These are phyloP conservation scores for Pythium pyrilobum DNA, from an alignment of 352 stramenopile species.

Conservation along the genomic window DNA sequence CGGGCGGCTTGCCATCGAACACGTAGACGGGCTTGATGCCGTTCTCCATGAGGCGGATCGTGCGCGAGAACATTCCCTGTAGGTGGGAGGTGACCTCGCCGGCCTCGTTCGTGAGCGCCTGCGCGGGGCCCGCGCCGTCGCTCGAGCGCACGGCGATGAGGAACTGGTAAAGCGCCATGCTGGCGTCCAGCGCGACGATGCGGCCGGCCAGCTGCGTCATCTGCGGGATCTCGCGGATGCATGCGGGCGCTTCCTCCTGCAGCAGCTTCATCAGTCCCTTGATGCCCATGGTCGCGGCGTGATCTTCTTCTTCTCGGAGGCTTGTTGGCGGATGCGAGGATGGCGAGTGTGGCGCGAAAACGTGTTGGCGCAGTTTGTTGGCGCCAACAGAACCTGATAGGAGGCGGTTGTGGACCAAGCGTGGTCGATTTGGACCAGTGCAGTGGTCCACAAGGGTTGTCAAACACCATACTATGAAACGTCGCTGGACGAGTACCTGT, in stretches of 20 bases:
- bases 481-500: neutral
- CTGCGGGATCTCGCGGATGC: conserved; percentile 93
- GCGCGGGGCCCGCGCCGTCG: conserved; percentile 75
- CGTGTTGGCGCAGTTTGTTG: neutral
- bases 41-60: conserved; percentile 97
- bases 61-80: conserved; percentile 98
- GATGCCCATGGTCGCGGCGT: conserved; percentile 94
- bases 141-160: conserved; percentile 88
- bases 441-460: too few relatives aligned
- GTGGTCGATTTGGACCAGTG: conserved; percentile 5
- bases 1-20: conserved; percentile 98
- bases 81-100: conserved; percentile 93
- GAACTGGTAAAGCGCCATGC: conserved; percentile 99
- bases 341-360: neutral
- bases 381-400: neutral
- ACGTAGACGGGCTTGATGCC: conserved; percentile 98
- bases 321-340: conserved; percentile 1
- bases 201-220: conserved; percentile 93
- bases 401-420: too few relatives aligned
- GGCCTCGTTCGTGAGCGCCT: conserved; percentile 97
- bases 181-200: conserved; percentile 98
- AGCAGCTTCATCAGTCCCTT: conserved; percentile 99
- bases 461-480: neutral
- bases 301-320: neutral
- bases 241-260: conserved; percentile 95